A percentile compares a stretch with the other conserved stretches of the same genome.
These are phyloP conservation scores for Agaricus subrufescens DNA, from an alignment of 768 basidiomycete species.

Conservation along the genomic window DNA sequence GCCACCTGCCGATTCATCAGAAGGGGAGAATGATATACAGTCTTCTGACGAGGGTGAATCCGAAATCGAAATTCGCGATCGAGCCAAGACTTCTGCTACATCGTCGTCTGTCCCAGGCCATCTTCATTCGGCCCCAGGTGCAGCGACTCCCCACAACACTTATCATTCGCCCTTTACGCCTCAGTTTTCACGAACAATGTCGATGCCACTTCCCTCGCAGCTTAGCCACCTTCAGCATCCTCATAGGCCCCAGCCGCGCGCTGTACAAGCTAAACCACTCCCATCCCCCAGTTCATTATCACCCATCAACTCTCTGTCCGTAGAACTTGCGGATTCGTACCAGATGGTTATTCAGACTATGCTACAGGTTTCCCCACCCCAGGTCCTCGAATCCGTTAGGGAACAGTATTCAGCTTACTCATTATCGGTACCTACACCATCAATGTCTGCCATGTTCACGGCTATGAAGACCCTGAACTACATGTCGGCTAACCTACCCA, in stretches of 20 bases:
- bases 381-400: constrained; percentile 87
- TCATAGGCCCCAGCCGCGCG: constrained; percentile 27
- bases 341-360: constrained; percentile 91
- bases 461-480: constrained; percentile 94
- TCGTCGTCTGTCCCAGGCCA: not conserved
- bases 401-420: constrained; percentile 92
- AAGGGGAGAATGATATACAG: constrained; percentile 3
- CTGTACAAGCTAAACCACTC: constrained; percentile 16
- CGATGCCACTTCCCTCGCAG: constrained; percentile 76
- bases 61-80: constrained; percentile 4
- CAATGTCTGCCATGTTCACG: constrained; percentile 84
- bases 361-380: constrained; percentile 84
- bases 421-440: constrained; percentile 81
- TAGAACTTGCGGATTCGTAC: constrained; percentile 87
- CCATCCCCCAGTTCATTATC: constrained; percentile 20
- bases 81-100: not conserved
- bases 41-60: constrained; percentile 7
- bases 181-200: constrained; percentile 70
- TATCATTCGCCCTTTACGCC: constrained; percentile 28
- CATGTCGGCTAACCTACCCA: constrained; percentile 78
- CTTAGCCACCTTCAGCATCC: constrained; percentile 76
- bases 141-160: constrained; percentile 17
- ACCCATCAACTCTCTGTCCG: constrained; percentile 64
- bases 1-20: constrained; percentile 1
- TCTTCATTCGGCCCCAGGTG: not conserved